These are phyloP conservation scores for Colletotrichum graminicola DNA, from an alignment of 2,329 filamentous ascomycete genomes.

Conservation along the genomic window DNA sequence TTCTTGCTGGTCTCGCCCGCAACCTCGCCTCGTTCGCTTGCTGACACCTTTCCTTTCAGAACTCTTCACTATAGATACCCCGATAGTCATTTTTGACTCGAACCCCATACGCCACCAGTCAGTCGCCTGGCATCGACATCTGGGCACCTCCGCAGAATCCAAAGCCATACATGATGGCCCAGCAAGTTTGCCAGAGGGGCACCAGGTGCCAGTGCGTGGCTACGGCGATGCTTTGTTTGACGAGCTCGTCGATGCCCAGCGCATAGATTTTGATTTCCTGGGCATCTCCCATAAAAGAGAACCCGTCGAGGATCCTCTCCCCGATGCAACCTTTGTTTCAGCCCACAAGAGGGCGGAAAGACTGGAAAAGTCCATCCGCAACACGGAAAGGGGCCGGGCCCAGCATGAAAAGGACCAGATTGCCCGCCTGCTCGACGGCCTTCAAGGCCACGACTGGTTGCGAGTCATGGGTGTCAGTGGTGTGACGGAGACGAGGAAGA, in stretches of 20 bases:
- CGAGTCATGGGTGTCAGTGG: slow-evolving; percentile 90
- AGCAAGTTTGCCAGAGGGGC: slow-evolving; percentile 11
- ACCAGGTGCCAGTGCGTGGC: slow-evolving; percentile 59
- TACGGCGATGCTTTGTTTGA: slow-evolving; percentile 69
- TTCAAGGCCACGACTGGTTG: slow-evolving; percentile 94
- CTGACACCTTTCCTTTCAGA: slow-evolving; percentile 63
- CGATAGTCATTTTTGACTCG: slow-evolving; percentile 76
- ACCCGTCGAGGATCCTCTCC: slow-evolving; percentile 65
- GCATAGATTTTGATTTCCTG: slow-evolving; percentile 68
- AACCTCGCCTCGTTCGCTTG: background rate
- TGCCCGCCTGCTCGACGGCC: slow-evolving; percentile 78
- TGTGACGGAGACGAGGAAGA: slow-evolving; percentile 87
- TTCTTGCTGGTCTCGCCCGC: background rate
- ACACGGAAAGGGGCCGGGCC: slow-evolving; percentile 73
- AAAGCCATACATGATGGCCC: slow-evolving; percentile 9
- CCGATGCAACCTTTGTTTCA: slow-evolving; percentile 66
- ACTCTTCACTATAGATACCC: slow-evolving; percentile 77
- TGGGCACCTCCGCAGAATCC: slow-evolving; percentile 1
- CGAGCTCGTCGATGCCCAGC: slow-evolving; percentile 68
- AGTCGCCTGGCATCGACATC: slow-evolving; percentile 38
- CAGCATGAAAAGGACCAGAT: slow-evolving; percentile 77
- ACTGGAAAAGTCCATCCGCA: slow-evolving; percentile 72
- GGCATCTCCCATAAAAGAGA: slow-evolving; percentile 60
- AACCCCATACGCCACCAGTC: slow-evolving; percentile 45
- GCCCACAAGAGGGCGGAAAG: slow-evolving; percentile 71